These are phyloP conservation scores for Trichocomaceae sp. DNA, from an alignment of 2,329 filamentous ascomycete species.

Conservation along the genomic window DNA sequence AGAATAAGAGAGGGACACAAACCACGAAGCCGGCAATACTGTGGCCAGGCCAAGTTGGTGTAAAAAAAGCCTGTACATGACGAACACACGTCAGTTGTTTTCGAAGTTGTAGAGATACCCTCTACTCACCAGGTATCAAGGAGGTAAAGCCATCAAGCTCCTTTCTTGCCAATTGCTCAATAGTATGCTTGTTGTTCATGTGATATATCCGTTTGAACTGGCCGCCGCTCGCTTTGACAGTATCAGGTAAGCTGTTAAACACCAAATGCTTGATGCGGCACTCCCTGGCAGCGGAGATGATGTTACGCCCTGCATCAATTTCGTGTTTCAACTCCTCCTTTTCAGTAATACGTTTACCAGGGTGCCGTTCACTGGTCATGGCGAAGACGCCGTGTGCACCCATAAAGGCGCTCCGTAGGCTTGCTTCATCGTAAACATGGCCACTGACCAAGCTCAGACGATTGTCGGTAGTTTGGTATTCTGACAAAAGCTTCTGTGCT, in stretches of 20 bases:
- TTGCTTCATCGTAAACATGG: conserved; percentile 10
- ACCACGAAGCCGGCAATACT: conserved; percentile 13
- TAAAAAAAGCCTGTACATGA: conserved; percentile 15
- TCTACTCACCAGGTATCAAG: conserved; percentile 15
- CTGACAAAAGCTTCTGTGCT: conserved; percentile 3
- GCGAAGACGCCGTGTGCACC: conserved; percentile 18
- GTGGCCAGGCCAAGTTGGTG: conserved; percentile 15
- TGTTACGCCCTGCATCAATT: conserved; percentile 16
- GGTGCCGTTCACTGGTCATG: conserved; percentile 12
- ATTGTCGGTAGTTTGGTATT: conserved; percentile 3
- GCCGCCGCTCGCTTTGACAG: conserved; percentile 10
- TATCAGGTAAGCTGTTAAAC: conserved; percentile 18
- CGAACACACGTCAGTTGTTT: neutral
- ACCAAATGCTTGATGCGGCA: conserved; percentile 16
- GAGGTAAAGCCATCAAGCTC: conserved; percentile 13
- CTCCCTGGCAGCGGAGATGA: conserved; percentile 16
- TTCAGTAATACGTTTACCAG: conserved; percentile 11
- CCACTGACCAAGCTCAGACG: conserved; percentile 11
- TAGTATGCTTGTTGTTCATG: conserved; percentile 15
- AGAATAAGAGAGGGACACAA: neutral
- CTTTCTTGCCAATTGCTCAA: conserved; percentile 15
- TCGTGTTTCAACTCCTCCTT: conserved; percentile 18
- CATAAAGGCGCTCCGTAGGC: conserved; percentile 12
- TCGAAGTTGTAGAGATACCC: neutral
- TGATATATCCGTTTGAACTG: conserved; percentile 14